These are phyloP conservation scores for Zygosaccharomyces kombuchaensis DNA, from an alignment of 805 yeast genomes.

Conservation along the genomic window DNA sequence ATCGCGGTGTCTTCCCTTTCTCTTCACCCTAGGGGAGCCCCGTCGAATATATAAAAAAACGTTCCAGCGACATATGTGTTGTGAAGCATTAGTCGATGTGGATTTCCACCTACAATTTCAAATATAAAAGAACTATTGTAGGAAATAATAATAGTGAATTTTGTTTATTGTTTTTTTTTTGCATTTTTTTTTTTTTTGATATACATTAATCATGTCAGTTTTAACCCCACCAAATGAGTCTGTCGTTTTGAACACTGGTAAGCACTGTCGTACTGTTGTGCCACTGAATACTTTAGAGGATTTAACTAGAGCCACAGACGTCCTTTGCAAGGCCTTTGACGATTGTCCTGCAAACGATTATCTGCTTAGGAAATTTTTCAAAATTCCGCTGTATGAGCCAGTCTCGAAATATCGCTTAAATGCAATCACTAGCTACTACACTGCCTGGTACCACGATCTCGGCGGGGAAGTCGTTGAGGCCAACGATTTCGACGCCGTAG, in stretches of 20 bases:
- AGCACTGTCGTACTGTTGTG: constrained; percentile 14
- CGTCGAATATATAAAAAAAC: too few species aligned
- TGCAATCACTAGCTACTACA: constrained; percentile 25
- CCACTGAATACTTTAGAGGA: constrained; percentile 22
- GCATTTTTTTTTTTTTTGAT: not conserved
- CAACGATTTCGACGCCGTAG: constrained; percentile 34
- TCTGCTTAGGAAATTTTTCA: constrained; percentile 30
- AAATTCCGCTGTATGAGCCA: constrained; percentile 22
- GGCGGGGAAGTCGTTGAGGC: constrained; percentile 35
- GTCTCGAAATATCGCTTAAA: constrained; percentile 24
- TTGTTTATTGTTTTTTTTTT: too few species aligned
- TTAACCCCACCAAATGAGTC: constrained; percentile 1
- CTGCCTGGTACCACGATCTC: constrained; percentile 26
- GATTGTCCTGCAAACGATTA: constrained; percentile 28
- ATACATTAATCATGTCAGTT: not conserved
- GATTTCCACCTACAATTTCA: too few species aligned
- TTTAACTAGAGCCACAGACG: constrained; percentile 25
- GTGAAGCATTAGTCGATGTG: too few species aligned
- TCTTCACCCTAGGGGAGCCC: too few species aligned
- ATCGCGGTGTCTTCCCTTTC: too few species aligned
- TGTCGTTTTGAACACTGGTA: not conserved
- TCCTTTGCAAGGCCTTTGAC: constrained; percentile 29
- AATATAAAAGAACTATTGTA: too few species aligned
- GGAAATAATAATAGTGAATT: too few species aligned
- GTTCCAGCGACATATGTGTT: too few species aligned